Percentiles rank a stretch among this genome's conserved stretches.
phyloP scores from a whole-genome alignment of 306 rosid genomes.

The Fragaria iinumae region DNA sequence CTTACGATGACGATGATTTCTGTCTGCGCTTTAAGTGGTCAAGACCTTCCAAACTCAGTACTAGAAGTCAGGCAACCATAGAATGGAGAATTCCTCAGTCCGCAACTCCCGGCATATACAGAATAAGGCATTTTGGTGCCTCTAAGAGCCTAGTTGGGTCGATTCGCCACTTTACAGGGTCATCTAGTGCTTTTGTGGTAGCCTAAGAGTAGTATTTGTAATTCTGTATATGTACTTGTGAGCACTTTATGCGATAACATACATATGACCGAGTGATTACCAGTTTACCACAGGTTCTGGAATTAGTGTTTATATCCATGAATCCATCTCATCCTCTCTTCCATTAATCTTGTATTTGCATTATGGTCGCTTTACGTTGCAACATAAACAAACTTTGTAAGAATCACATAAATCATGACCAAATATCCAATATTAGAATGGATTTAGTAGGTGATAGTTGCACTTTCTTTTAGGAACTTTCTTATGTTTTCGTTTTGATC shows the following conservation, averaged over 20 bases:
- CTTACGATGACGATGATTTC: constrained; percentile 87
- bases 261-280: neutral
- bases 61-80: constrained; percentile 65
- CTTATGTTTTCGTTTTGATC: too few relatives aligned
- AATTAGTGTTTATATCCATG: neutral
- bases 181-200: constrained; percentile 77
- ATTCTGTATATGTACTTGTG: neutral
- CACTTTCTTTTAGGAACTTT: too few relatives aligned
- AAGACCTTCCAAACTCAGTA: constrained; percentile 60
- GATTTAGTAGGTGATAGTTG: too few relatives aligned
- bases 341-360: neutral
- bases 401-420: neutral
- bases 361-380: neutral
- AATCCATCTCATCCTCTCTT: neutral
- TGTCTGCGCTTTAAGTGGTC: constrained; percentile 89
- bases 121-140: constrained; percentile 85
- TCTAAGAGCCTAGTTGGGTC: constrained; percentile 64
- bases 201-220: constrained; percentile 30
- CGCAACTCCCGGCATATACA: constrained; percentile 65
- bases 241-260: neutral
- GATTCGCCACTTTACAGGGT: constrained; percentile 69
- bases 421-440: too few relatives aligned
- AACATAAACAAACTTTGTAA: neutral
- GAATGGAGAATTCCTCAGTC: constrained; percentile 78
- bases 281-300: neutral